Percentiles rank a stretch among this genome's conserved stretches.
These are phyloP conservation scores for Enterocytospora artemiae DNA, from an alignment of 371 early-diverging fungal species.

Conservation along the genomic window DNA sequence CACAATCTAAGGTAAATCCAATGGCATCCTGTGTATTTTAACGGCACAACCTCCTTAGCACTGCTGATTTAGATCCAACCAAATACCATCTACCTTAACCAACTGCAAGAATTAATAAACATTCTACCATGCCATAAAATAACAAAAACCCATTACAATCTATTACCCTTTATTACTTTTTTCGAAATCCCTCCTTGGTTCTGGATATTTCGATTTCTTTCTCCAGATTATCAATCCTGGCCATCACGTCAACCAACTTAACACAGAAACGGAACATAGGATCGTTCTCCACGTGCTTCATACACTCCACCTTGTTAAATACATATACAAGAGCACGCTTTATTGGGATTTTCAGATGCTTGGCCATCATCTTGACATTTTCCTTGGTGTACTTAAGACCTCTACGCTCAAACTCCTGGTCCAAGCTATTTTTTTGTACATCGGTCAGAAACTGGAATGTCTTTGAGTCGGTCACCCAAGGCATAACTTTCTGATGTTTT, in stretches of 20 bases:
- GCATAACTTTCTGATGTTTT: slow-evolving; percentile 14
- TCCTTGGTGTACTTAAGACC: slow-evolving; percentile 44
- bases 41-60: no score
- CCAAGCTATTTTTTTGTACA: slow-evolving; percentile 36
- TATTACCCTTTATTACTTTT: neutral
- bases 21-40: no score
- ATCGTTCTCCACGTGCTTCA: no score
- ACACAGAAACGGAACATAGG: no score
- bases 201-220: no score
- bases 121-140: slow-evolving; percentile 5
- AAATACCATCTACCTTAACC: no score
- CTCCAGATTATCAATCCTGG: no score
- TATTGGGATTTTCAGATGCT: slow-evolving; percentile 41
- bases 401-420: slow-evolving; percentile 36
- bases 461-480: slow-evolving; percentile 22
- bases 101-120: no score
- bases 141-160: neutral
- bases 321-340: slow-evolving; percentile 46
- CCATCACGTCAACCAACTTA: no score
- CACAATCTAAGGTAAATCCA: no score
- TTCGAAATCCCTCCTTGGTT: neutral
- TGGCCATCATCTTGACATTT: slow-evolving; percentile 42
- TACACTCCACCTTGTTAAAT: no score
- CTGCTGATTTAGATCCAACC: no score
- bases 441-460: slow-evolving; percentile 24